Conservation (phyloP, 257 asterid genomes). For the Catharanthus roseus region DNA sequence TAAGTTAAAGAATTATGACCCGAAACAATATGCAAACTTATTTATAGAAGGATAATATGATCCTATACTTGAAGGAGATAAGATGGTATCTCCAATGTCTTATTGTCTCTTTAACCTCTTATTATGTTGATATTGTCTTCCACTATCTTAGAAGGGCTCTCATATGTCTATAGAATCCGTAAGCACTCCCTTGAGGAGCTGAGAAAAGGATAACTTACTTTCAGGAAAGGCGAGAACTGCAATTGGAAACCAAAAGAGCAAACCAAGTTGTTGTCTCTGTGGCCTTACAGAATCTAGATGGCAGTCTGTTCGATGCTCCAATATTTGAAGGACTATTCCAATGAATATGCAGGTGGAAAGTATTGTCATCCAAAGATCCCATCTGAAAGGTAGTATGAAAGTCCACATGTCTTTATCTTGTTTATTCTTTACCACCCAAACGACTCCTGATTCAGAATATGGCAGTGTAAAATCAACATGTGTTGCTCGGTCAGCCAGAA, state of each 20-base stretch:
- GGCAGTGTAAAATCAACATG: conserved; percentile 44
- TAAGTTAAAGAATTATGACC: too few species aligned
- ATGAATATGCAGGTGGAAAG: conserved; percentile 21
- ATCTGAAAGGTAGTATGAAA: conserved; percentile 35
- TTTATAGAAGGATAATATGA: too few species aligned
- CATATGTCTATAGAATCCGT: too few species aligned
- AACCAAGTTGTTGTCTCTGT: conserved; percentile 11
- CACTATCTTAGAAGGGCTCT: too few species aligned
- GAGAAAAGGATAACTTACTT: conserved; percentile 24
- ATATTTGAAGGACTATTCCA: conserved; percentile 25
- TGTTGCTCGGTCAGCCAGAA: conserved; percentile 42
- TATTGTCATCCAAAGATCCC: conserved; percentile 49
- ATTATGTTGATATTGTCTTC: too few species aligned
- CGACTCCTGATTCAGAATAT: conserved; percentile 54
- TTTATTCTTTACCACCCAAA: conserved; percentile 38
- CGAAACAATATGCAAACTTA: too few species aligned
- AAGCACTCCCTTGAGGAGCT: too few species aligned
- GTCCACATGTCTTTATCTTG: conserved; percentile 48
- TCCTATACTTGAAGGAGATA: too few species aligned
- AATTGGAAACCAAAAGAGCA: conserved; percentile 37
- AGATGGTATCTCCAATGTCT: too few species aligned
- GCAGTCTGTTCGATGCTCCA: conserved; percentile 24
- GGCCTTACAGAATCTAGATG: conserved; percentile 9
- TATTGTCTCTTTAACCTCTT: too few species aligned
- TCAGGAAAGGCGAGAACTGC: conserved; percentile 62